These are phyloP conservation scores for Vitis hybrid DNA, from an alignment of 177 flowering plant species.

Conservation along the genomic window DNA sequence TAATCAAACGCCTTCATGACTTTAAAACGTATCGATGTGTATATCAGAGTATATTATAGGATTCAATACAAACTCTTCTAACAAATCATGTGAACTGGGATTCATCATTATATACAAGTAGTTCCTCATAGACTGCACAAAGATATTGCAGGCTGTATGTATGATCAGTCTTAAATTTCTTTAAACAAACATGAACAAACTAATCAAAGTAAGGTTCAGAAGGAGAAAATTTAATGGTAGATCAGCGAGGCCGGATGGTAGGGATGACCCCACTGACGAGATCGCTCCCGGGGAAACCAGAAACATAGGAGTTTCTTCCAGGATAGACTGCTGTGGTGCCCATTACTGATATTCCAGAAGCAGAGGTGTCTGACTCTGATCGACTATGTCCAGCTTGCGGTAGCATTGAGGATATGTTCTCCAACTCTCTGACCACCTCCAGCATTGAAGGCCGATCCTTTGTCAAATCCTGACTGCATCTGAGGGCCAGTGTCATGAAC, in stretches of 20 bases:
- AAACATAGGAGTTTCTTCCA: background rate
- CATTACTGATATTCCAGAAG: background rate
- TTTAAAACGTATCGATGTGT: too few relatives aligned
- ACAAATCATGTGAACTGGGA: too few relatives aligned
- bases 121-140: too few relatives aligned
- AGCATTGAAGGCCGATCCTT: constrained; percentile 18
- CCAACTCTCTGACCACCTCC: constrained; percentile 23
- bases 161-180: too few relatives aligned
- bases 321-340: constrained; percentile 5
- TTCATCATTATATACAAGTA: too few relatives aligned
- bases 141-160: too few relatives aligned
- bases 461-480: constrained; percentile 14
- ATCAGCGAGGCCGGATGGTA: constrained; percentile 18
- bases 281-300: constrained; percentile 8
- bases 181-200: too few relatives aligned
- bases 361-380: constrained; percentile 1
- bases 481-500: constrained; percentile 22
- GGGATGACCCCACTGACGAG: constrained; percentile 22
- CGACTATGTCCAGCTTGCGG: constrained; percentile 2
- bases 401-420: constrained; percentile 6
- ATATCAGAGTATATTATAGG: too few relatives aligned
- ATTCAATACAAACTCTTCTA: too few relatives aligned
- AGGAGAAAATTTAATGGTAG: too few relatives aligned
- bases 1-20: too few relatives aligned
- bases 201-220: too few relatives aligned